Evolutionary conservation across 75 land plant genomes (phyloP), one percentile per base, ranked within the genome.

Genomic region (Pinus albicaulis): DNA sequence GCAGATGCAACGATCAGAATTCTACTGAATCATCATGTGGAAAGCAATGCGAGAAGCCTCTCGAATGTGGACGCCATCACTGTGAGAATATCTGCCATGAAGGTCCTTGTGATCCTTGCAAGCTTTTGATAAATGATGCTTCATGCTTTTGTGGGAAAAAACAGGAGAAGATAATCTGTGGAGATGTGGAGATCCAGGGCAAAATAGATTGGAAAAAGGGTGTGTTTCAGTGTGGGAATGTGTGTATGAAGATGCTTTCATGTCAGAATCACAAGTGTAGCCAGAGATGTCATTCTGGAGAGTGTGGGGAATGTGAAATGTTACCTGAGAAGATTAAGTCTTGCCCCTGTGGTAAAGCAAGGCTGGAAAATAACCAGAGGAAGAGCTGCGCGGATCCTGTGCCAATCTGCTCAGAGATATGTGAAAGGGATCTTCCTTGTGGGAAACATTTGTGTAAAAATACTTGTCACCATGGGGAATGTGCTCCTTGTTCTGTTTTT

Each of bases 311-410:
- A 14, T 98, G 99, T 77, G 88, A 92, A 52, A 76, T 86, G 6
- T 71, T 91, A 77, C 99, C 98, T 26, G 74, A 73, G 62, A 90
- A 60, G 72, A 61, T 92, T 20, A 81, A 83, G 68, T 86, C 89
- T n/a, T 98, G 98, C 62, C 87, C 82, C 41, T 95, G 98, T 85
- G 98, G 98, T 25, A 98, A 98, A 78, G 86, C 84, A 28, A n/a
- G 17, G 11, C 73, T 92, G 72, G 12, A 48, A 48, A 16, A 57
- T 73, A 80, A 80, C 53, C 76, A 79, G 24, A 81, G 99, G 71
- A 65, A 79, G 55, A 95, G 83, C 72, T 98, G 99, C 82, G 65
- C 91, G 57, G 99, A 98, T 83, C 94, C 91, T 15, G 82, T 98
- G 12, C 91, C 94, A 52, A 88, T 88, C 12, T 98, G 99, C 86